A percentile compares a stretch with the other conserved stretches of the same genome.
phyloP scores from a whole-genome alignment of 805 yeast species.

The Alloascoidea africana region DNA sequence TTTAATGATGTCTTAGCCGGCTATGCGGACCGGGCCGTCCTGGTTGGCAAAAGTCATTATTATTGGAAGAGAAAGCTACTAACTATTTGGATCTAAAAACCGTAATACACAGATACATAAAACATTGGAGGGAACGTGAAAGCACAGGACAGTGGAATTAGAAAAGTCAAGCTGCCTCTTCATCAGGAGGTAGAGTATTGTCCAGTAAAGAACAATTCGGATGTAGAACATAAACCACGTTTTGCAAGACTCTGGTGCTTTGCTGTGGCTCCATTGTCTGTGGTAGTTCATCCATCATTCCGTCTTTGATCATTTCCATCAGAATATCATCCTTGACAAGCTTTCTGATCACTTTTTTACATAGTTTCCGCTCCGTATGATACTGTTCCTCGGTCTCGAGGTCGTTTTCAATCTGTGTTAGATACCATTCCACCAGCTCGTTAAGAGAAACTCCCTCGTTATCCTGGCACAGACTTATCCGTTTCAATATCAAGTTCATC shows the following conservation, averaged over 20 bases:
- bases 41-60: no score
- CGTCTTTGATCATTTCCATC: constrained; percentile 44
- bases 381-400: constrained; percentile 56
- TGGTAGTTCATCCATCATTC: constrained; percentile 19
- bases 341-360: constrained; percentile 67
- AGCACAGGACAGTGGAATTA: no score
- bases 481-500: constrained; percentile 63
- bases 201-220: constrained; percentile 78
- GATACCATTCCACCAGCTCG: constrained; percentile 68
- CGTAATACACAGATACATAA: no score
- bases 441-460: constrained; percentile 49
- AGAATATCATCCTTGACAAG: constrained; percentile 75
- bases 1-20: no score
- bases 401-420: constrained; percentile 56
- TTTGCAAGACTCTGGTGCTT: constrained; percentile 13
- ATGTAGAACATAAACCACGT: constrained; percentile 40
- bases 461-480: constrained; percentile 42
- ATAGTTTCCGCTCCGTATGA: constrained; percentile 53
- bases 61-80: no score
- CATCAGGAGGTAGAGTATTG: no score
- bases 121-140: no score
- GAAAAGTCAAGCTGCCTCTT: no score
- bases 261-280: constrained; percentile 10
- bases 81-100: no score
- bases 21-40: no score